Evolutionary conservation across 257 asterid species (phyloP), one percentile per base, ranked within the genome.

Genomic region (Rauvolfia tetraphylla): DNA sequence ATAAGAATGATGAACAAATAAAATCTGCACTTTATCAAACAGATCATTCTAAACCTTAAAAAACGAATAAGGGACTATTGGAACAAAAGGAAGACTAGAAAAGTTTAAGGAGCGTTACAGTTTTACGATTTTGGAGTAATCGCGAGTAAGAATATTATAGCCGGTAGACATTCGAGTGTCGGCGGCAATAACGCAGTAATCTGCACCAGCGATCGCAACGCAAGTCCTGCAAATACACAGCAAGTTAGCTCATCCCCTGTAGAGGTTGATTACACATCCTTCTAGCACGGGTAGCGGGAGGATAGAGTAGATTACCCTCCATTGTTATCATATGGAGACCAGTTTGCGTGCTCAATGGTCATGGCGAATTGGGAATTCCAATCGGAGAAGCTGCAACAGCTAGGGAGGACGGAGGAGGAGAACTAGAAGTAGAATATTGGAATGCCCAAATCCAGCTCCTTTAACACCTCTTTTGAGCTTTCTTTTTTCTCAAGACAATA

Each of bases 321-420:
- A 87, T 94, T 94, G 89, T 94, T 92, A 90, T 94, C 98, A 72
- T 94, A 92, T 15, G 98, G 98, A 79, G 97, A 90, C 95, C 95
- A 94, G 73, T 89, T 92, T 3, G 97, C 91, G 62, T 89, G 96
- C 85, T 92, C 91, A 66, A 89, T 90, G 78, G 96, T 79, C 98
- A 92, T 93, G 77, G 76, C 41, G 81, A 79, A 13, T 29, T 12
- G 48, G 46, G 29, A 27, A 46, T 14, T 49, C 38, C 46, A 15
- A 58, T 48, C 62, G 75, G 75, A 72, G 46, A 34, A 31, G 74
- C 6, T 31, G 34, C 18, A 51, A 13, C 9, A 20, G 31, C 4
- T 39, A 33, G 8, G 27, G 29, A 72, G 58, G 27, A 10, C 5
- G 23, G 2, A 29, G 8, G 46, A 46, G 10, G 51, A 46, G 10